Conservation (phyloP, 805 yeast species). For the Soucietia sequanensis region DNA sequence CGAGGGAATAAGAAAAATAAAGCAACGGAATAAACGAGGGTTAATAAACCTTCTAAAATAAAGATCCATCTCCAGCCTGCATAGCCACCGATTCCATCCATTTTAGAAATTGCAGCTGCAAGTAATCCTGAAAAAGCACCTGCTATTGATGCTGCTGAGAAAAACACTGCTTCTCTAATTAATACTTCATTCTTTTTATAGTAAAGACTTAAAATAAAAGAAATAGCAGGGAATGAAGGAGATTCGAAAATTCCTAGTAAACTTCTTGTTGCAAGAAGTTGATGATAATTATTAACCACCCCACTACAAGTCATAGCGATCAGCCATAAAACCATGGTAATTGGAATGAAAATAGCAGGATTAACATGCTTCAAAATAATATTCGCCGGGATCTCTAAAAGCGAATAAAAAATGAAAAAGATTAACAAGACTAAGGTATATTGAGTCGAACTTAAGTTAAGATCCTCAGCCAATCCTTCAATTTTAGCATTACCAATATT, state of each 20-base stretch:
- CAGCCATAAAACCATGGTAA: constrained; percentile 59
- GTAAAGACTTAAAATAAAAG: constrained; percentile 37
- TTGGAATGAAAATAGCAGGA: constrained; percentile 15
- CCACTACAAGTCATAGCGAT: constrained; percentile 48
- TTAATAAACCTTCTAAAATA: constrained; percentile 24
- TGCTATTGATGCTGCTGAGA: constrained; percentile 32
- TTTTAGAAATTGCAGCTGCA: constrained; percentile 33
- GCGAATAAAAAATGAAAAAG: constrained; percentile 11
- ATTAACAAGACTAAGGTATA: constrained; percentile 9
- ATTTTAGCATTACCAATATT: constrained; percentile 13
- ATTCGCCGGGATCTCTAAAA: constrained; percentile 11
- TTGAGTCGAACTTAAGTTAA: constrained; percentile 5
- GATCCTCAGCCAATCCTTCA: constrained; percentile 9
- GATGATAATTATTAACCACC: constrained; percentile 43
- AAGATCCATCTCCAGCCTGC: constrained; percentile 37
- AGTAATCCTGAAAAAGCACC: constrained; percentile 39
- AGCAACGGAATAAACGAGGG: neutral
- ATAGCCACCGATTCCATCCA: constrained; percentile 41
- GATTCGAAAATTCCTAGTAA: constrained; percentile 48
- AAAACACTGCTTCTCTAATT: constrained; percentile 34
- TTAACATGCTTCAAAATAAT: constrained; percentile 7
- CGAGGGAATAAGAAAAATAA: neutral
- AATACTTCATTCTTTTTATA: constrained; percentile 38
- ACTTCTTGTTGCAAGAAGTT: constrained; percentile 45
- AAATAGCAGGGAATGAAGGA: constrained; percentile 45